These are phyloP conservation scores for Puccinia brachypodii DNA, from an alignment of 1,284 basidiomycete genomes.

Conservation along the genomic window DNA sequence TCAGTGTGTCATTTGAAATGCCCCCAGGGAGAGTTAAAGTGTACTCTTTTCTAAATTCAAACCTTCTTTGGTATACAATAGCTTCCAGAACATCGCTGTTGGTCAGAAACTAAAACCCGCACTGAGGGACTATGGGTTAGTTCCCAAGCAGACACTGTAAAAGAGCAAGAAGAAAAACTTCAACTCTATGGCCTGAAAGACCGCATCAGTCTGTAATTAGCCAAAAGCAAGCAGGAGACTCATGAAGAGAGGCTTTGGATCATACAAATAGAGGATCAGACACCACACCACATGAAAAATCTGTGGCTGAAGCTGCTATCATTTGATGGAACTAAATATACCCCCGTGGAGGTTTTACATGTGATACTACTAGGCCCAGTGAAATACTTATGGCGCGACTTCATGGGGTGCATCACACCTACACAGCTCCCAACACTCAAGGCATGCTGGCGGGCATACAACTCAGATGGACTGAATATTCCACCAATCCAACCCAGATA, in stretches of 20 bases:
- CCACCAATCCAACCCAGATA: constrained; percentile 1
- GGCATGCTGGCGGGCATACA: background rate
- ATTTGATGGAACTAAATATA: background rate
- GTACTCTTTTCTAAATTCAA: background rate
- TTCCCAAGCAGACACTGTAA: background rate
- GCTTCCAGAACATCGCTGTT: background rate
- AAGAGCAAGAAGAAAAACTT: background rate
- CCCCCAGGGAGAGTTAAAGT: background rate
- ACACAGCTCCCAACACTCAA: background rate
- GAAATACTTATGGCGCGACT: background rate
- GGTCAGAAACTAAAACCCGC: background rate
- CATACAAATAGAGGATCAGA: background rate
- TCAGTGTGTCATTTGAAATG: background rate
- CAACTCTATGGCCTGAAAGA: background rate
- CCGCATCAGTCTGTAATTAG: background rate
- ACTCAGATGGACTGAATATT: background rate
- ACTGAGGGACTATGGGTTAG: background rate
- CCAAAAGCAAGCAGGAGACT: background rate
- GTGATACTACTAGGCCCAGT: background rate
- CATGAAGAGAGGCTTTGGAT: background rate
- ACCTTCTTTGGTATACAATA: background rate
- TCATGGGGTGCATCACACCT: too few species aligned
- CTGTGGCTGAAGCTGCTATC: background rate
- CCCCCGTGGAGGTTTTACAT: background rate
- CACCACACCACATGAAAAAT: background rate